Evolutionary conservation across 2,329 filamentous ascomycete genomes (phyloP), one percentile per base, ranked within the genome.

Genomic region (Fusarium paranaense): DNA sequence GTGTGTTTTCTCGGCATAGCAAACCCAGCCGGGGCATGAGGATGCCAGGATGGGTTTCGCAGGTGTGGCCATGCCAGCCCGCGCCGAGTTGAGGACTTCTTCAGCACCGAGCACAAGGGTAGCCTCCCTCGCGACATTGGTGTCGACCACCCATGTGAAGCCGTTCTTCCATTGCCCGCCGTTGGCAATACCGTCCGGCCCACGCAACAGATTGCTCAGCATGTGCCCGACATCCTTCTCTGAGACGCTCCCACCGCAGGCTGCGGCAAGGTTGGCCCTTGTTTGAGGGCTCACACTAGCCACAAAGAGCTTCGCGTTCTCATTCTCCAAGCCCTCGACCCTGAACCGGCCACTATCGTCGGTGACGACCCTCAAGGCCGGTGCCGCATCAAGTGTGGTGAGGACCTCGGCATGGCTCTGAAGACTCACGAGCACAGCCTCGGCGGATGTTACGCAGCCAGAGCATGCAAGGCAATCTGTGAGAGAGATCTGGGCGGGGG

Each of bases 401-500:
- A 99, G 87, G 9, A 99, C 95, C 83, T 99, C 97, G 40, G 92
- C 90, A 83, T 99, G 97, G 76, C 94, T 97, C 84, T 99, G 97
- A 64, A 99, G 85, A 67, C 94, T 97, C 61, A 99, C 95, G 47
- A 99, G 90, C n/a, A 99, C 94, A 18, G 97, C 97, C 85, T 99
- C 97, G 56, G 97, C 97, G 7, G 95, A 98, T 22, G 97, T 99
- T 61, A 99, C 97, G 82, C 97, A 99, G 62, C 97, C 97, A 11
- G 97, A 98, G 83, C 97, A 99, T 62, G 97, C 97, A 60, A 99
- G 92, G 80, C 97, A 99, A 84, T 99, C 97, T 8, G 97, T 98
- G 70, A 99, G 90, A 58, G 95, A 98, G 78, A 99, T 98, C 81
- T 97, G 92, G 8, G 96, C 95, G 1, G 95, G 94, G 5, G 91